phyloP scores from a whole-genome alignment of 2,329 filamentous ascomycete species.

The Diaporthe aspalathi region DNA sequence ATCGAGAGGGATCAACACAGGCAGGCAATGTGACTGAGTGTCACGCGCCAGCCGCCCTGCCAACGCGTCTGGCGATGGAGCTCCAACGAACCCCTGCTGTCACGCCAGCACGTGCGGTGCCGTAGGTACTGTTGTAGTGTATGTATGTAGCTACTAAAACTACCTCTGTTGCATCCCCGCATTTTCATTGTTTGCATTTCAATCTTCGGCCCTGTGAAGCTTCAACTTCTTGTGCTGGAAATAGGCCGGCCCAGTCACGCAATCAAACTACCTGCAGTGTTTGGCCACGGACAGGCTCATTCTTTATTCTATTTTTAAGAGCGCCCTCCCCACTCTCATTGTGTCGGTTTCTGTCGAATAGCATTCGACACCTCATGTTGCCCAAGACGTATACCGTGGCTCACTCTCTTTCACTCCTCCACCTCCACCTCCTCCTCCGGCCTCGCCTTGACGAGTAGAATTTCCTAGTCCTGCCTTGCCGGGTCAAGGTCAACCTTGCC shows the following conservation, averaged over 20 bases:
- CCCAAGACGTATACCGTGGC: neutral
- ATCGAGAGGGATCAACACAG: neutral
- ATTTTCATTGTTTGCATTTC: too few relatives aligned
- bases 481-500: slow-evolving; percentile 46
- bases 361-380: neutral
- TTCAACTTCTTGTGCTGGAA: neutral
- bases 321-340: neutral
- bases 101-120: slow-evolving; percentile 26
- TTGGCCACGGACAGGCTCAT: neutral
- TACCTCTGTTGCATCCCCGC: too few relatives aligned
- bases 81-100: neutral
- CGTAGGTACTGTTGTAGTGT: too few relatives aligned
- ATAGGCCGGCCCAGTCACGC: neutral
- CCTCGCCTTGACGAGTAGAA: too few relatives aligned
- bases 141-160: too few relatives aligned
- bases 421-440: neutral
- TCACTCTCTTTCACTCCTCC: neutral
- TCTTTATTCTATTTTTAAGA: neutral
- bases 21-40: neutral
- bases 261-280: neutral
- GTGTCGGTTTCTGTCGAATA: neutral
- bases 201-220: neutral
- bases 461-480: slow-evolving; percentile 42
- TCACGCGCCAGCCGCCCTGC: too few relatives aligned
- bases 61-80: neutral